Percentiles rank a stretch among this genome's conserved stretches.
Conservation (phyloP, 202 grass and related monocot genomes). For the Setaria viridis region DNA sequence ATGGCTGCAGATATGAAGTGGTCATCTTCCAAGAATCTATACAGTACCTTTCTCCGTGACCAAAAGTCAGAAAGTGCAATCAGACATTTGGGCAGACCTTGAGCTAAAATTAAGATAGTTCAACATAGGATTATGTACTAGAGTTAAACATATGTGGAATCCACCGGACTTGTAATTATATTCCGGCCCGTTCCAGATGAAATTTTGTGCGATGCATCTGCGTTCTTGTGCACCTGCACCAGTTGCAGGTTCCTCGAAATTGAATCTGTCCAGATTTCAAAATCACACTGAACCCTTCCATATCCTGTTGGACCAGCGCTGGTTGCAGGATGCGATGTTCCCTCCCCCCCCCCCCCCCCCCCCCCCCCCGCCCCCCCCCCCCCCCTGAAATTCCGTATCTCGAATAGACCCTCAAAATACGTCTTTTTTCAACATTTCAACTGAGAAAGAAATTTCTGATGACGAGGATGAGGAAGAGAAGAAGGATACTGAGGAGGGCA, state of each 20-base stretch:
- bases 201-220: not conserved
- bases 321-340: not conserved
- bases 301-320: not conserved
- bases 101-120: constrained; percentile 20
- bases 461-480: constrained; percentile 91
- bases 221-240: not conserved
- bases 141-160: not conserved
- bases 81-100: not conserved
- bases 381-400: too few relatives aligned
- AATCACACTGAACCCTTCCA: not conserved
- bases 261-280: not conserved
- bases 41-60: not conserved
- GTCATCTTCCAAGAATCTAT: not conserved
- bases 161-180: not conserved
- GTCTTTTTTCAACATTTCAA: too few relatives aligned
- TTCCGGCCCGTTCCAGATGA: not conserved
- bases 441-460: constrained; percentile 18
- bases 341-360: too few relatives aligned
- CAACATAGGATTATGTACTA: constrained; percentile 10
- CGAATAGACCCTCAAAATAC: too few relatives aligned
- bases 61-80: not conserved
- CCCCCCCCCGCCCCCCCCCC: too few relatives aligned
- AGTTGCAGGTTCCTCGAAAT: not conserved
- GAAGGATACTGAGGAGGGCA: constrained; percentile 77
- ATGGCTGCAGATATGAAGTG: not conserved